Base-by-base conservation (phyloP, 139 green algal genomes). In the Micractinium conductrix region DNA sequence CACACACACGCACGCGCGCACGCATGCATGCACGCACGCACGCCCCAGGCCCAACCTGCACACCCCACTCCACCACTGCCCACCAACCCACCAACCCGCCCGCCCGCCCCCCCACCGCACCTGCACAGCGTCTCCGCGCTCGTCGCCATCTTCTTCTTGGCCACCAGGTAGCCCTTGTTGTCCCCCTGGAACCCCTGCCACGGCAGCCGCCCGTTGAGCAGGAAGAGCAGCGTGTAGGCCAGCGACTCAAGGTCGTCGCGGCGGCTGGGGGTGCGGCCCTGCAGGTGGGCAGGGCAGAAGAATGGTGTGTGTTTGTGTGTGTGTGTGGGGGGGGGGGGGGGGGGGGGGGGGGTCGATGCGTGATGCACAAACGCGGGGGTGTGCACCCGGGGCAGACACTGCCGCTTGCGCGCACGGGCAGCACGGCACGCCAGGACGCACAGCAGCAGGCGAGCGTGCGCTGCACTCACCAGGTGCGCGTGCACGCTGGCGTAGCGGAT, bases 131-230 rank as follows among this genome's bases (percentile, higher is more conserved):
- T 90, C 90, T 99, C 95, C 1, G 94, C 91, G 12, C 81, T 92
- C 7, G 95, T 97, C 19, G 92, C 93, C 96, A 99, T 98, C 93
- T 99, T 99, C 92, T 98, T 99, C 86, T 98, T 98, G 91, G 95
- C 98, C 38, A 99, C 97, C 55, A 98, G 88, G 91, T 95, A 98
- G 53, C 70, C 70, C 70, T 78, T 78, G 93, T 98, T 98, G 90
- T 99, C 97, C 42, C 97, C 97, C 92, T 98, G 93, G 85, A 97
- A 98, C 43, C 96, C 96, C 84, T 94, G 92, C 95, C 95, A 98
- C 28, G 96, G 96, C 81, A 99, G 89, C 22, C 94, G 68, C 22
- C 95, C 93, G 68, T 97, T 96, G 38, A 99, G 90, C 76, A 99
- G 92, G 88, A 99, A 99, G 33, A 99, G 88, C 79, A 99, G 95